phyloP scores from a whole-genome alignment of 2,329 filamentous ascomycete genomes.

The Colletotrichum australisinense region DNA sequence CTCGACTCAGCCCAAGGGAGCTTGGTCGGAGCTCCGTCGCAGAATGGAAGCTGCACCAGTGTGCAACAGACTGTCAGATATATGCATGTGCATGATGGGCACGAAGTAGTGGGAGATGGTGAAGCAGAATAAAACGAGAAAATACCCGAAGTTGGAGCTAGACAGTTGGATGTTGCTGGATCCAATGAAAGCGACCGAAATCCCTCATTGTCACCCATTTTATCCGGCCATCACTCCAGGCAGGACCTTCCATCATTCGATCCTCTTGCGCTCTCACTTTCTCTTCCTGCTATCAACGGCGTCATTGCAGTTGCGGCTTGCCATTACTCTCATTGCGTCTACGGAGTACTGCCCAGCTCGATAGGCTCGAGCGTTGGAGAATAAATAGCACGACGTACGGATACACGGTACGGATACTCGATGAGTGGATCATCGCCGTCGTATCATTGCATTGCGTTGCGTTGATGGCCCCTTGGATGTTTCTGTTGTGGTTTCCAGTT shows the following conservation, averaged over 20 bases:
- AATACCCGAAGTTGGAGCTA: conserved; percentile 19
- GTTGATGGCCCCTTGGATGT: conserved; percentile 10
- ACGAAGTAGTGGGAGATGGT: neutral
- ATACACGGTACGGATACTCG: neutral
- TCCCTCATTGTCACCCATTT: neutral
- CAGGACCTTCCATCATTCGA: neutral
- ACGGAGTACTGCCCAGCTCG: neutral
- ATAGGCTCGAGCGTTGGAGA: conserved; percentile 2
- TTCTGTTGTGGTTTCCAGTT: conserved; percentile 20
- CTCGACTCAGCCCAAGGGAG: conserved; percentile 12
- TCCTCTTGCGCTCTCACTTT: neutral
- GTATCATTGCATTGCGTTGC: neutral
- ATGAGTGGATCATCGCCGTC: conserved; percentile 7
- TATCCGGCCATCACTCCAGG: neutral
- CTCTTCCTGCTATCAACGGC: neutral
- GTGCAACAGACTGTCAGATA: neutral
- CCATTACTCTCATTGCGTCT: neutral
- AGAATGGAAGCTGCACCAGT: neutral
- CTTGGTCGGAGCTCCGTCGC: neutral
- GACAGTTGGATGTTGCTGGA: neutral
- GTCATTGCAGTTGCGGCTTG: neutral
- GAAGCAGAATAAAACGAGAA: conserved; percentile 10
- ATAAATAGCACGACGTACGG: conserved; percentile 4
- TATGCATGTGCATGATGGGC: neutral
- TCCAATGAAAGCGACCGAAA: neutral